Conservation (phyloP, 2,329 filamentous ascomycete genomes). For the Colletotrichum spaethianum region DNA sequence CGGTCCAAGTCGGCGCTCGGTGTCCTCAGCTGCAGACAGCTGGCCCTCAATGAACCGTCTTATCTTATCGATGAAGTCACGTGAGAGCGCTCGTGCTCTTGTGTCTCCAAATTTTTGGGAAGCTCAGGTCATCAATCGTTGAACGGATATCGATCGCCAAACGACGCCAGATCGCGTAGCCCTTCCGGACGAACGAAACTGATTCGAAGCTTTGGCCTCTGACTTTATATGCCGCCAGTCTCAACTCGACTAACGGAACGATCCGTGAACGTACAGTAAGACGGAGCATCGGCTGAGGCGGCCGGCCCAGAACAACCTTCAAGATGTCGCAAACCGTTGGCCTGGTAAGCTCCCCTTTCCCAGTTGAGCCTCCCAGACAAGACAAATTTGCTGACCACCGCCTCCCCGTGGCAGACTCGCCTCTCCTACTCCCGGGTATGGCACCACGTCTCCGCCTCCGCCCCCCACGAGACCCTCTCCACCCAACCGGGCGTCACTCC, state of each 20-base stretch:
- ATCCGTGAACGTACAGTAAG: neutral
- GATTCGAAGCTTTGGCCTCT: slow-evolving; percentile 40
- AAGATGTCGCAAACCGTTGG: slow-evolving; percentile 86
- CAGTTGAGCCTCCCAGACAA: slow-evolving; percentile 15
- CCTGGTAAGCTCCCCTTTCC: slow-evolving; percentile 66
- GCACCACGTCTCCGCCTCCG: slow-evolving; percentile 86
- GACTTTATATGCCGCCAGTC: slow-evolving; percentile 34
- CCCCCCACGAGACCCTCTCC: slow-evolving; percentile 73
- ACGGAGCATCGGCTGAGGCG: slow-evolving; percentile 24
- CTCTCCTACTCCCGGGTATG: slow-evolving; percentile 97
- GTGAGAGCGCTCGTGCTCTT: neutral
- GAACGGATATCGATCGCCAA: slow-evolving; percentile 27
- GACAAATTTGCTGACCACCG: neutral
- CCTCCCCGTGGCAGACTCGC: slow-evolving; percentile 75
- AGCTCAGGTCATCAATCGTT: slow-evolving; percentile 12
- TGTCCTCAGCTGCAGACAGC: neutral
- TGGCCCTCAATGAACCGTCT: neutral
- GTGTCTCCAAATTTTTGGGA: slow-evolving; percentile 38
- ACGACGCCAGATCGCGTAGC: slow-evolving; percentile 31
- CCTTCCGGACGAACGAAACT: slow-evolving; percentile 13
- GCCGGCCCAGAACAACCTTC: slow-evolving; percentile 43
- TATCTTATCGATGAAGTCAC: slow-evolving; percentile 21
- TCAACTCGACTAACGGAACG: neutral
- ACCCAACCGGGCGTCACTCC: slow-evolving; percentile 71
- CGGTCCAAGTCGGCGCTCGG: slow-evolving; percentile 26